Evolutionary conservation across 306 rosid species (phyloP).

Genomic region (Pterocarpus santalinus): DNA sequence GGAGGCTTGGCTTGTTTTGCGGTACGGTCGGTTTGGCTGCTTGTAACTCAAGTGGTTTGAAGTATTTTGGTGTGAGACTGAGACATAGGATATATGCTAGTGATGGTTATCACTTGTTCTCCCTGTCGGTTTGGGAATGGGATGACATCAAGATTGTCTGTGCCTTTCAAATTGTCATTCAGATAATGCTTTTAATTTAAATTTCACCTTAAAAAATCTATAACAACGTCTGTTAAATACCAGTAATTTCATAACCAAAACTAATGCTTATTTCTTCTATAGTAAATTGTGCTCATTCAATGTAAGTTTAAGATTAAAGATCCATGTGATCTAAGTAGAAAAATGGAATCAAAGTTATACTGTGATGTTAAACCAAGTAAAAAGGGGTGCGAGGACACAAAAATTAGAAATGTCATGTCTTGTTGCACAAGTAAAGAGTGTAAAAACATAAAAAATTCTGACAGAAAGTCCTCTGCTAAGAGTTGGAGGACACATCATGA

Average conservation of each 20-base stretch:
- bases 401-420: neutral
- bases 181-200: neutral
- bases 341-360: neutral
- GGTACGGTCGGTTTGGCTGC: slow-evolving; percentile 41
- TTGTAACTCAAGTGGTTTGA: neutral
- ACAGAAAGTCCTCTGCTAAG: neutral
- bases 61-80: slow-evolving; percentile 29
- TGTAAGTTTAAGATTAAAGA: neutral
- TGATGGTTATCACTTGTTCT: slow-evolving; percentile 39
- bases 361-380: neutral
- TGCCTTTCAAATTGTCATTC: neutral
- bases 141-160: neutral
- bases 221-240: neutral
- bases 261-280: neutral
- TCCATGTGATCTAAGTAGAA: neutral
- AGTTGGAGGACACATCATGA: neutral
- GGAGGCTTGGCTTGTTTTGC: slow-evolving; percentile 24
- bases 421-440: neutral
- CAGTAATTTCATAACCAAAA: neutral
- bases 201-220: neutral
- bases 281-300: neutral
- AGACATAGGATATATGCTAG: neutral
- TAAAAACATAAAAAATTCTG: neutral
- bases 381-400: neutral
- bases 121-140: slow-evolving; percentile 36